These are phyloP conservation scores for Meredithiella fracta DNA, from an alignment of 2,329 filamentous ascomycete genomes.

Conservation along the genomic window DNA sequence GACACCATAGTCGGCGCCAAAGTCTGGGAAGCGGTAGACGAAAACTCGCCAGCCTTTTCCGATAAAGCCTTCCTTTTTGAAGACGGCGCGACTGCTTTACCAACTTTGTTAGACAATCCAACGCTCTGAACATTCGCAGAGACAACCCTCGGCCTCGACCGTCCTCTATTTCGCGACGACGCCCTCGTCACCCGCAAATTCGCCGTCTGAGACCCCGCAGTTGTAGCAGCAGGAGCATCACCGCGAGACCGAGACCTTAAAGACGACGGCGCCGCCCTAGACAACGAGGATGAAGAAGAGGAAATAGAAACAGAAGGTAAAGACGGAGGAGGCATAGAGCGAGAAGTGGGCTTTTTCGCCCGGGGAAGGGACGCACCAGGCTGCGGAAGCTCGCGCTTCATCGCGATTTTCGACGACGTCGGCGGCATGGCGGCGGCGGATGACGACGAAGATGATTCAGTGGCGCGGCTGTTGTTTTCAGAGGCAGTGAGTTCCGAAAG, in stretches of 20 bases:
- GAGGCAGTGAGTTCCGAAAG: conserved; percentile 37
- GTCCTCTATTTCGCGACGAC: not conserved
- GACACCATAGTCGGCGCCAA: conserved; percentile 26
- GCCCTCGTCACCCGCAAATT: not conserved
- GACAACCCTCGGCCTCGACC: not conserved
- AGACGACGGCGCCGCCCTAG: not conserved
- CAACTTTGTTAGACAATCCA: not conserved
- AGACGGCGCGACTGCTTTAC: conserved; percentile 24
- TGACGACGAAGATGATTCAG: conserved; percentile 15
- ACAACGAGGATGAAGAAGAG: not conserved
- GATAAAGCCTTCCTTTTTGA: conserved; percentile 42
- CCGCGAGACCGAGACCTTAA: not conserved
- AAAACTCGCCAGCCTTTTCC: conserved; percentile 38
- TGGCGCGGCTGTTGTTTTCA: conserved; percentile 38
- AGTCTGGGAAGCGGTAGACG: conserved; percentile 23
- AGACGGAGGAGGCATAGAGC: not conserved
- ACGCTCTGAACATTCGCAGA: not conserved
- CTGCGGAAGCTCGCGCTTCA: conserved; percentile 36
- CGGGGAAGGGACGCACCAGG: conserved; percentile 23
- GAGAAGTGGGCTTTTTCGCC: not conserved
- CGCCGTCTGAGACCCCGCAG: not conserved
- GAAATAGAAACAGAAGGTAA: not conserved
- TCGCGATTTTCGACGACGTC: conserved; percentile 22
- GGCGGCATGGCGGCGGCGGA: conserved; percentile 19
- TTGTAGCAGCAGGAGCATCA: too few species aligned